Base-by-base conservation (phyloP, 352 stramenopile species). In the Phytophthora foliorum region DNA sequence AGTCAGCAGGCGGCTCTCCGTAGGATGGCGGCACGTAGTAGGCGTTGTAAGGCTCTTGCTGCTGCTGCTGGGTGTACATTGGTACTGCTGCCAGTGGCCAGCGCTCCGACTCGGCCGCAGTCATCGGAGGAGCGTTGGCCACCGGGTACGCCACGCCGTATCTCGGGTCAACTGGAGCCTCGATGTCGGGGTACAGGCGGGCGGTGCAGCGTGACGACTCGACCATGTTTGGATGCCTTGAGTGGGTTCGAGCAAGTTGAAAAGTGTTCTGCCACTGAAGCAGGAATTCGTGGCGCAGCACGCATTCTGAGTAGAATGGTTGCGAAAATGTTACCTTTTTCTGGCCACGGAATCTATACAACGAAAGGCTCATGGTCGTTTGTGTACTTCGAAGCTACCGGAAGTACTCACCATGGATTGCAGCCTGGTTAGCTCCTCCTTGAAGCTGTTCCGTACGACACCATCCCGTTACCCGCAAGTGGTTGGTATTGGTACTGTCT, bases 1-100 rank as follows among this genome's bases (percentile, higher is more conserved):
- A 52, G 36, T 66, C 67, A 17, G 27, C 31, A 22, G 65, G 55
- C 16, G 59, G 45, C 19, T 62, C 41, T 10, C 58, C 44, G 9
- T 78, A 72, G 8, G 56, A 63, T 29, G 74, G 67, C 4, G 77
- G 74, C 17, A 80, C 64, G 27, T 80, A 80, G 63, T 80, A 80
- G 8, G 11, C 27, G 39, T 68, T 80, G 39, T 60, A 72, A 4
- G 51, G 32, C 2, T 39, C 60, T 27, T 44, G 60, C 6, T 61
- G 60, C 6, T 61, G 62, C 27, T 54, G 62, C 3, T 52, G 62
- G 22, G 63, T 19, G 60, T 78, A 67, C 51, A 41, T 19, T 14
- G 60, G 45, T 21, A 38, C 41, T 48, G 52, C 45, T 17, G 60
- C 70, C 31, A 74, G 21, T 5, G 67, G 67, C 60, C 67, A 70